A percentile compares a stretch with the other conserved stretches of the same genome.
Conservation (phyloP, 1,284 basidiomycete genomes). For the Crepidotus sp. region DNA sequence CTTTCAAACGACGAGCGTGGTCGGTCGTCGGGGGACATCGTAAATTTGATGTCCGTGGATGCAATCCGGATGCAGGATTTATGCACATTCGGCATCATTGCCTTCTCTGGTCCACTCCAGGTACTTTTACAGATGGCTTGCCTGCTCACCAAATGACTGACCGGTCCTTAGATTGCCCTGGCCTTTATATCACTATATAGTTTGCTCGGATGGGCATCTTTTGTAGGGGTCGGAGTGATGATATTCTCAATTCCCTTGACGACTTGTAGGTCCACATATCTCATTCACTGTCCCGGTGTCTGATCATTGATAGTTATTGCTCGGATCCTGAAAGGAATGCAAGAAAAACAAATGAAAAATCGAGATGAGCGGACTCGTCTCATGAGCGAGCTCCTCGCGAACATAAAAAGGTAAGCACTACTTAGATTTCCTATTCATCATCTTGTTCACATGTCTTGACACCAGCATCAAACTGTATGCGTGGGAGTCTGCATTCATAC, state of each 20-base stretch:
- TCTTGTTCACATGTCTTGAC: neutral
- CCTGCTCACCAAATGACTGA: constrained; percentile 1
- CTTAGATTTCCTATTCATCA: no score
- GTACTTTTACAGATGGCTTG: constrained; percentile 24
- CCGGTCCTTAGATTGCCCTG: constrained; percentile 53
- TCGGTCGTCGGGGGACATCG: constrained; percentile 83
- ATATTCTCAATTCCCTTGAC: constrained; percentile 75
- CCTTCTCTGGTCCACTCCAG: constrained; percentile 64
- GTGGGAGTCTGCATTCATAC: constrained; percentile 85
- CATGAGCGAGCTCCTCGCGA: constrained; percentile 79
- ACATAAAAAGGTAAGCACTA: constrained; percentile 61
- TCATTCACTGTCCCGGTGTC: neutral
- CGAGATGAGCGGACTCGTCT: constrained; percentile 67
- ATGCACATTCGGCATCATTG: constrained; percentile 70
- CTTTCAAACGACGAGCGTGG: constrained; percentile 79
- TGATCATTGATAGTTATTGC: constrained; percentile 46
- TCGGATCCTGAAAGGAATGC: constrained; percentile 68
- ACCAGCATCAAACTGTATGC: constrained; percentile 63
- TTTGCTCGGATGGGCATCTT: constrained; percentile 86
- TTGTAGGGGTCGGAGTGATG: constrained; percentile 92
- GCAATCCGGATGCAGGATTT: constrained; percentile 83
- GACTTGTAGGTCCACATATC: constrained; percentile 33
- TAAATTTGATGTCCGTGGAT: constrained; percentile 89
- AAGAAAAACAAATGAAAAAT: constrained; percentile 88
- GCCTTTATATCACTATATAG: constrained; percentile 87